Evolutionary conservation across 2,329 filamentous ascomycete genomes (phyloP).

Genomic region (Daldinia eschscholtzii): DNA sequence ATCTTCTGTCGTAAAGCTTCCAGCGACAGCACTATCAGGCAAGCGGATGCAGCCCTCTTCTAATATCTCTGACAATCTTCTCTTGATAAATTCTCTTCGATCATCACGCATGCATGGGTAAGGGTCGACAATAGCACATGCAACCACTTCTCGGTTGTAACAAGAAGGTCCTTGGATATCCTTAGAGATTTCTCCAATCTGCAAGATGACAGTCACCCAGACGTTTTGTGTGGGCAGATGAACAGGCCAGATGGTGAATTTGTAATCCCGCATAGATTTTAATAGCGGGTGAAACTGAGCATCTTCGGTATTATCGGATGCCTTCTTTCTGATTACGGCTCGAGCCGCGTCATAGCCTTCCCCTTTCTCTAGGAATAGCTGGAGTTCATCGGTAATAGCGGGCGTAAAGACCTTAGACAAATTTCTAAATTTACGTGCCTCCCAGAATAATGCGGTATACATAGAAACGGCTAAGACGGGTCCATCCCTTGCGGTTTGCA

Average conservation of each 20-base stretch:
- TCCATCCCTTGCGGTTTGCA: slow-evolving; percentile 40
- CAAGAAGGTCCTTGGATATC: neutral
- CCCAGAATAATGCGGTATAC: slow-evolving; percentile 47
- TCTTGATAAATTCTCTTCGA: slow-evolving; percentile 22
- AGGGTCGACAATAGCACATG: slow-evolving; percentile 45
- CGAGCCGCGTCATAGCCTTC: slow-evolving; percentile 18
- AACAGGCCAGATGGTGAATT: slow-evolving; percentile 45
- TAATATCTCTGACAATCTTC: slow-evolving; percentile 35
- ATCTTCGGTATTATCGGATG: neutral
- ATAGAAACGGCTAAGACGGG: slow-evolving; percentile 38
- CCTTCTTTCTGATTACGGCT: slow-evolving; percentile 15
- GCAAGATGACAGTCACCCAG: slow-evolving; percentile 46
- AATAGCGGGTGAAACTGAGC: slow-evolving; percentile 43
- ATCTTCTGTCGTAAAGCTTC: slow-evolving; percentile 4
- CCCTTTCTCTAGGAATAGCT: slow-evolving; percentile 38
- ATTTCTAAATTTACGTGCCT: slow-evolving; percentile 41
- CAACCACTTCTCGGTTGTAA: slow-evolving; percentile 38
- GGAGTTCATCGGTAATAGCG: slow-evolving; percentile 36
- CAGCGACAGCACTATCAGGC: neutral
- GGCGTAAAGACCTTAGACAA: slow-evolving; percentile 43
- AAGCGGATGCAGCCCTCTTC: slow-evolving; percentile 43
- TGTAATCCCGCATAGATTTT: slow-evolving; percentile 37
- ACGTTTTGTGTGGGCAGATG: slow-evolving; percentile 19
- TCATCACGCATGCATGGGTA: neutral
- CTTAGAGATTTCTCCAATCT: slow-evolving; percentile 1